Evolutionary conservation across 148 eudicot genomes (phyloP).

Genomic region (Persicaria maculosa): DNA sequence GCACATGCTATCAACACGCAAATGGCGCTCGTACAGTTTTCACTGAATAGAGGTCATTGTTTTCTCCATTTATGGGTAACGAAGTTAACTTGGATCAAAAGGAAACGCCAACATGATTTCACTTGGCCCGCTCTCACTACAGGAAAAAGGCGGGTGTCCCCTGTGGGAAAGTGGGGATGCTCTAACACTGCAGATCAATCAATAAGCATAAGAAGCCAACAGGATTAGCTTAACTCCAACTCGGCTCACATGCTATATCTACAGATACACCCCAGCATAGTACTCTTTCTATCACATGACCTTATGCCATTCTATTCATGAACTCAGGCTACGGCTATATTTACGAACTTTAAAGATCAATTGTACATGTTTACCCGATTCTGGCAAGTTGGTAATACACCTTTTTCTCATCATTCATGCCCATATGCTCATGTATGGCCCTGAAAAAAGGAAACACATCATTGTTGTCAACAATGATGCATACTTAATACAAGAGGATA

Average conservation of each 20-base stretch:
- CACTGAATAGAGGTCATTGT: not conserved
- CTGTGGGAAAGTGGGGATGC: not conserved
- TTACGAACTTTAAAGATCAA: not conserved
- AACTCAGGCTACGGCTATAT: not conserved
- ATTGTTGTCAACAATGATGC: not conserved
- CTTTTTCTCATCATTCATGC: not conserved
- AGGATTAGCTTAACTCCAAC: not conserved
- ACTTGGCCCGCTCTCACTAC: not conserved
- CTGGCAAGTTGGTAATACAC: slow-evolving; percentile 5
- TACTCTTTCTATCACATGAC: not conserved
- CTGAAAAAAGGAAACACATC: not conserved
- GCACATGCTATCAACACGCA: not conserved
- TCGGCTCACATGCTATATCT: not conserved
- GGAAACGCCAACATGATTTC: not conserved
- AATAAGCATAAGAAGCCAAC: not conserved
- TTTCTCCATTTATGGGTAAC: not conserved
- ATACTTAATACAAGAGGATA: not conserved
- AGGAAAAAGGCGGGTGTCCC: not conserved
- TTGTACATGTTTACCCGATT: not conserved
- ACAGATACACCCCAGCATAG: not conserved
- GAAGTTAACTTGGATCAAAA: not conserved
- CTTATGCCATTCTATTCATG: not conserved
- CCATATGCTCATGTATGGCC: not conserved
- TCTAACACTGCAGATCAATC: not conserved
- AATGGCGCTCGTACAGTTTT: no score